phyloP scores from a whole-genome alignment of 2,329 filamentous ascomycete genomes.

The Paecilomyces dactylethromorphus region DNA sequence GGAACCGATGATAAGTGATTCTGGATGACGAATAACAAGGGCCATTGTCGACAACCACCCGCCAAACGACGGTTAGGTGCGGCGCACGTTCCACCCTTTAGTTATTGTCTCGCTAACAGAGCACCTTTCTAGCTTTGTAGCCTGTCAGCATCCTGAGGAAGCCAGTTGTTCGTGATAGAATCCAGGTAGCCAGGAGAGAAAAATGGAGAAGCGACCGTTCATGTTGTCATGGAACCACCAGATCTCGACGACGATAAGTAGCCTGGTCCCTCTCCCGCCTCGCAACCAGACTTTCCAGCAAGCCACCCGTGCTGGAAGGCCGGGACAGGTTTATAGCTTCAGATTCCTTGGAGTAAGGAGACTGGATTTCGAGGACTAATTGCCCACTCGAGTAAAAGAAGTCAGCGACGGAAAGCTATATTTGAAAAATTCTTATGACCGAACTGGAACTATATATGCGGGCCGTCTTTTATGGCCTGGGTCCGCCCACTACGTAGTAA shows the following conservation, averaged over 20 bases:
- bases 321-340: neutral
- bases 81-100: neutral
- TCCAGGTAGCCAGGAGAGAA: neutral
- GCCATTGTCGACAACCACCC: neutral
- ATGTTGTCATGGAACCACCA: neutral
- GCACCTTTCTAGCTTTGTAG: neutral
- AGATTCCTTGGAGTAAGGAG: neutral
- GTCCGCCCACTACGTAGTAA: neutral
- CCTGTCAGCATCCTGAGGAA: neutral
- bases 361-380: neutral
- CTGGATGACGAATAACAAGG: neutral
- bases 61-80: neutral
- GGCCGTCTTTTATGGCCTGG: neutral
- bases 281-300: neutral
- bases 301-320: neutral
- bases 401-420: neutral
- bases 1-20: neutral
- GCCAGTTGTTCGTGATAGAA: neutral
- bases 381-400: neutral
- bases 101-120: neutral
- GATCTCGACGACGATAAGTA: neutral
- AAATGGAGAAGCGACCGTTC: neutral
- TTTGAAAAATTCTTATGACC: neutral
- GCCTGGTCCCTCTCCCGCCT: neutral
- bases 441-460: neutral